These are phyloP conservation scores for Solanum tacnaense DNA, from an alignment of 257 asterid species.

Conservation along the genomic window DNA sequence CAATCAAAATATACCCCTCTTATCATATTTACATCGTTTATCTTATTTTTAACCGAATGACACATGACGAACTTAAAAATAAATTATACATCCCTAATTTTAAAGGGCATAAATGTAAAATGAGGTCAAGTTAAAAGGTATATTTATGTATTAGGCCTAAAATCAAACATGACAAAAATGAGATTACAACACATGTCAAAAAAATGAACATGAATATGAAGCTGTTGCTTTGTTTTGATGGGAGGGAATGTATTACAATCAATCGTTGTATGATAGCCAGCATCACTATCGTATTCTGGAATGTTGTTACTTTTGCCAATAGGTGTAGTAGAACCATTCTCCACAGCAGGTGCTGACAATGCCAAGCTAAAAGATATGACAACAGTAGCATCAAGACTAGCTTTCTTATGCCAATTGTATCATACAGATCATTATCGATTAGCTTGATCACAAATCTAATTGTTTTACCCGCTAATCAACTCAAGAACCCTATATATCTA, in stretches of 20 bases:
- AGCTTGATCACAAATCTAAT: background rate
- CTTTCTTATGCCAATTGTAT: background rate
- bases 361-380: no score
- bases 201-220: background rate
- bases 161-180: background rate
- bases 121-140: no score
- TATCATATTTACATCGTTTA: background rate
- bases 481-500: no score
- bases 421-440: background rate
- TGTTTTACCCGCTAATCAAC: no score
- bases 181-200: background rate
- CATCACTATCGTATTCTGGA: background rate
- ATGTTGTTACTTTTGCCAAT: background rate
- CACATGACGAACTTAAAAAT: background rate
- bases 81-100: background rate
- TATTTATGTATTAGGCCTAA: no score
- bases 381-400: background rate
- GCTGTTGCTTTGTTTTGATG: background rate
- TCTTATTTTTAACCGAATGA: background rate
- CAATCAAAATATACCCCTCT: no score
- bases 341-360: no score
- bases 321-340: background rate
- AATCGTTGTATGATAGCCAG: background rate
- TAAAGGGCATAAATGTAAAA: background rate
- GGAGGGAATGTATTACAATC: background rate